Evolutionary conservation across 2,329 filamentous ascomycete species (phyloP).

Genomic region (Aaosphaeria pasadenensis): DNA sequence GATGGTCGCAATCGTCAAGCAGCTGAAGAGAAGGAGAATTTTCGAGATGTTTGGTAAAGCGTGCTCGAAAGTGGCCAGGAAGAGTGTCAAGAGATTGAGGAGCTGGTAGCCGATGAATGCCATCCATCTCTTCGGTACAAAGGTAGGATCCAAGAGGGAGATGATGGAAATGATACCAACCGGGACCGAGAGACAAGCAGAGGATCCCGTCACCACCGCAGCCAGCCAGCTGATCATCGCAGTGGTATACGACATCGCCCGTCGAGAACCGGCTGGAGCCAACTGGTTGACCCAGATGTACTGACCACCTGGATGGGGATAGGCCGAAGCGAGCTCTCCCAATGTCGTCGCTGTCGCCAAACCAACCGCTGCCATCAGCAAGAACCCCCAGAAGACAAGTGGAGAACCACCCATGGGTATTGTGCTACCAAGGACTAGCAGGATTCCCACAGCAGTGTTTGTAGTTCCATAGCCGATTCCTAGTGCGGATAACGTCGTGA

Average conservation of each 20-base stretch:
- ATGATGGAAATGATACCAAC: no score
- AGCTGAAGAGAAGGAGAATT: no score
- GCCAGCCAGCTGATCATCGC: background rate
- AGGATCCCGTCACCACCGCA: background rate
- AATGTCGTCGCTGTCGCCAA: background rate
- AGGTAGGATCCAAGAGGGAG: no score
- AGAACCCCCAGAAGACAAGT: background rate
- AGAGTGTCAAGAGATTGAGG: no score
- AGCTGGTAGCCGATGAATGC: no score
- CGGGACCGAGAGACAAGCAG: background rate
- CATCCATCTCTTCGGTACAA: no score
- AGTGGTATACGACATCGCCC: background rate
- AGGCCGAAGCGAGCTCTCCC: background rate
- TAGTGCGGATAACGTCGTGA: background rate
- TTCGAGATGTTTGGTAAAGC: no score
- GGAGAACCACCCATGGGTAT: background rate
- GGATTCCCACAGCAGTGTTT: background rate
- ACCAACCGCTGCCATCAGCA: background rate
- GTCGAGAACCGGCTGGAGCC: background rate
- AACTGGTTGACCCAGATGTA: background rate
- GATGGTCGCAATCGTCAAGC: no score
- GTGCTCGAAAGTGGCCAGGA: no score
- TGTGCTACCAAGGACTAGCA: background rate
- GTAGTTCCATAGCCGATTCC: background rate
- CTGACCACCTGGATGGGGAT: background rate